Conservation (phyloP, 2,329 filamentous ascomycete genomes). For the Arthrobotrys megalospora region DNA sequence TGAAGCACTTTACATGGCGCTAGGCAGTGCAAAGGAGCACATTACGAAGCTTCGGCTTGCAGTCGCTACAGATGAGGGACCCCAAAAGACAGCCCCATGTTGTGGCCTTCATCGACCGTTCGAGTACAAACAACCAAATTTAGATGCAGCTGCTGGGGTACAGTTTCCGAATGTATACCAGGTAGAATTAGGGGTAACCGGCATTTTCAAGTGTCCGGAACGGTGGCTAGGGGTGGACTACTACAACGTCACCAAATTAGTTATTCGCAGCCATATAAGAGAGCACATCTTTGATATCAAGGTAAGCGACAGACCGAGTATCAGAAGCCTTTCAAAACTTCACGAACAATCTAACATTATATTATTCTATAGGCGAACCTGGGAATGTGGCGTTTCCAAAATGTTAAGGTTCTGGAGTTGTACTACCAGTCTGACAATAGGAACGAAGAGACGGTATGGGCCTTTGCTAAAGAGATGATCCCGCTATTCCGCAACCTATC, state of each 20-base stretch:
- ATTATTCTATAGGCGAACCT: constrained; percentile 9
- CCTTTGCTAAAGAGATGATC: constrained; percentile 21
- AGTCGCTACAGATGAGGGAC: background rate
- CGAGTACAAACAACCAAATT: constrained; percentile 16
- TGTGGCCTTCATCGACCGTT: constrained; percentile 21
- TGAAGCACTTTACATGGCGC: constrained; percentile 36
- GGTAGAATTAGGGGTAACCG: constrained; percentile 35
- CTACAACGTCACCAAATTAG: constrained; percentile 26
- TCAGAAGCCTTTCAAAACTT: background rate
- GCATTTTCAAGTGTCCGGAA: constrained; percentile 24
- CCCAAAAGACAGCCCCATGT: background rate
- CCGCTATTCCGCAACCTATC: constrained; percentile 8
- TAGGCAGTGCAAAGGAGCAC: constrained; percentile 21
- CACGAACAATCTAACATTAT: background rate
- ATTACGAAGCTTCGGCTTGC: constrained; percentile 22
- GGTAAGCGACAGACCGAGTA: constrained; percentile 9
- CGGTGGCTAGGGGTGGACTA: constrained; percentile 36
- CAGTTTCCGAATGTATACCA: constrained; percentile 37
- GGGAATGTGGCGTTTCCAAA: constrained; percentile 35
- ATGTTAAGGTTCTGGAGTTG: constrained; percentile 24
- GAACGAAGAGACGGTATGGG: constrained; percentile 20
- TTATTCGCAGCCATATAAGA: constrained; percentile 18
- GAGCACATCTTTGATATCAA: constrained; percentile 34
- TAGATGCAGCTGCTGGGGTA: constrained; percentile 5
- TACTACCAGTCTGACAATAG: constrained; percentile 26